phyloP scores from a whole-genome alignment of 306 rosid genomes.

The Astragalus membranaceus region DNA sequence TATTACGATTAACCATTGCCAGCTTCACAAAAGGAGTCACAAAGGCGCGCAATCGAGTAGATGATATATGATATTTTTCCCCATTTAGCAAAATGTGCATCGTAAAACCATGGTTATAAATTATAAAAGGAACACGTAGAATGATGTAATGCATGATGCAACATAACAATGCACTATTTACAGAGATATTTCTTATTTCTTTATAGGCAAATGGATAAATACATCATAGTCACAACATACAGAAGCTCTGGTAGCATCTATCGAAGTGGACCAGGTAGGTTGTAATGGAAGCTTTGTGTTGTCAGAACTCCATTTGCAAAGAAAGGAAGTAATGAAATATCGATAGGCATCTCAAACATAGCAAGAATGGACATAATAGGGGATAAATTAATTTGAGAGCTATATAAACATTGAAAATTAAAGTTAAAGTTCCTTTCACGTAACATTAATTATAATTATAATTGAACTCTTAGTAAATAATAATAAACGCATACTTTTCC shows the following conservation, averaged over 20 bases:
- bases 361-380: not conserved
- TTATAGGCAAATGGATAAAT: conserved; percentile 21
- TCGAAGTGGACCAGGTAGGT: conserved; percentile 22
- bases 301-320: conserved; percentile 28
- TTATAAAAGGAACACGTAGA: conserved; percentile 9
- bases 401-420: not conserved
- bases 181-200: conserved; percentile 23
- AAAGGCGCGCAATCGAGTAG: not conserved
- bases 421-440: not conserved
- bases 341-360: not conserved
- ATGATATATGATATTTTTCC: not conserved
- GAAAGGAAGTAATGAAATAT: not conserved
- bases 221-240: conserved; percentile 22
- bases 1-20: not conserved
- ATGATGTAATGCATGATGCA: conserved; percentile 46
- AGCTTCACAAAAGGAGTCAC: not conserved
- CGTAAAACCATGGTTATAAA: not conserved
- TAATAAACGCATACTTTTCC: not conserved
- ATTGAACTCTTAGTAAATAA: not conserved
- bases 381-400: not conserved
- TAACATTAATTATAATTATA: not conserved
- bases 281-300: conserved; percentile 16
- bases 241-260: conserved; percentile 23
- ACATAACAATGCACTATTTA: conserved; percentile 1
- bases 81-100: not conserved